Percentiles rank a stretch among this genome's conserved stretches.
phyloP scores from a whole-genome alignment of 805 yeast genomes.

The Ogataea naganishii region DNA sequence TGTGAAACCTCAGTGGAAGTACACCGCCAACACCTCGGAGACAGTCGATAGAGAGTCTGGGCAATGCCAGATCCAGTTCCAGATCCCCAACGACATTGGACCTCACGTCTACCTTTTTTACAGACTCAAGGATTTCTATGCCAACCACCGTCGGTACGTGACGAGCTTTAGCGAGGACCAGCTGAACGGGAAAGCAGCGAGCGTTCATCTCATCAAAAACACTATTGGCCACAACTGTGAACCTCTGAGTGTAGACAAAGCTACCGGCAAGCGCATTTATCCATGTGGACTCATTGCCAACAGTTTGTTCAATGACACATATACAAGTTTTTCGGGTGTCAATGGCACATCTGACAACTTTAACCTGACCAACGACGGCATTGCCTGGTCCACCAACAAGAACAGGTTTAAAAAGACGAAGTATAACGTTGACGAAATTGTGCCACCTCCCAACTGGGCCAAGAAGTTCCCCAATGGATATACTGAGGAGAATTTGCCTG shows the following conservation, averaged over 20 bases:
- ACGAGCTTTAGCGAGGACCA: conserved; percentile 76
- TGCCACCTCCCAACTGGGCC: conserved; percentile 81
- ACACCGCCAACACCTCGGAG: conserved; percentile 32
- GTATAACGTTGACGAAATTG: conserved; percentile 51
- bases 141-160: conserved; percentile 93
- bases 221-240: conserved; percentile 51
- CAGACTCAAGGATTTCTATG: conserved; percentile 77
- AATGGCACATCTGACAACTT: conserved; percentile 33
- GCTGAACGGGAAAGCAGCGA: conserved; percentile 64
- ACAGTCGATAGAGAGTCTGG: conserved; percentile 35
- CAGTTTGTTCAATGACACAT: conserved; percentile 72
- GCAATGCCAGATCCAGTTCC: conserved; percentile 65
- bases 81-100: conserved; percentile 62
- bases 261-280: conserved; percentile 45
- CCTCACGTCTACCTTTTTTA: conserved; percentile 75
- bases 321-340: conserved; percentile 36
- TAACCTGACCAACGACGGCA: conserved; percentile 41
- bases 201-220: conserved; percentile 40
- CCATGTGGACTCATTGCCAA: conserved; percentile 86
- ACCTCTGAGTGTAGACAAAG: conserved; percentile 43
- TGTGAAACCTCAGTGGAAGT: conserved; percentile 59
- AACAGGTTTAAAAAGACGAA: conserved; percentile 55
- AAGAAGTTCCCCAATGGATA: conserved; percentile 68
- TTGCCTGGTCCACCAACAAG: conserved; percentile 67
- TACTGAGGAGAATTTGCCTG: conserved; percentile 60